Evolutionary conservation across 495 filamentous ascomycete genomes (phyloP).

Genomic region (Podospora sp.): DNA sequence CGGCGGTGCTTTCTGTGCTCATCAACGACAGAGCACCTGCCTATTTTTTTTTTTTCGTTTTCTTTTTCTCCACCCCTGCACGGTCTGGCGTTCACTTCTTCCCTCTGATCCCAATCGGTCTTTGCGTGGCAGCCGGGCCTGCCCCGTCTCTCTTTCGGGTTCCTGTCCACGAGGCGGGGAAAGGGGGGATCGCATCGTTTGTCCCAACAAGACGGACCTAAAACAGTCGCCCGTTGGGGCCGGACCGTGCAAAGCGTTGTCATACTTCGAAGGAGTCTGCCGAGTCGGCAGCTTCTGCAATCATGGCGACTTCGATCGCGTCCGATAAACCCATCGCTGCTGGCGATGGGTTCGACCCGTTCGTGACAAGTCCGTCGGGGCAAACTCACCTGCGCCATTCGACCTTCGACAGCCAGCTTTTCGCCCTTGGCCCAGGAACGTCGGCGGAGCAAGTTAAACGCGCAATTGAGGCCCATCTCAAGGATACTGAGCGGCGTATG

Average conservation of each 20-base stretch:
- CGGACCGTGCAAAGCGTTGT: neutral
- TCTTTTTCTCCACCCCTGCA: slow-evolving; percentile 6
- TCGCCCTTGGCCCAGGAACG: slow-evolving; percentile 71
- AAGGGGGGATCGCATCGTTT: slow-evolving; percentile 21
- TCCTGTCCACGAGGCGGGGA: slow-evolving; percentile 22
- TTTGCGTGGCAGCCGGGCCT: slow-evolving; percentile 21
- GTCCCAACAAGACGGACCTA: slow-evolving; percentile 13
- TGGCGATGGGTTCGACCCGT: slow-evolving; percentile 54
- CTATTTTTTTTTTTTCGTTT: slow-evolving; percentile 11
- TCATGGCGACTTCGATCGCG: slow-evolving; percentile 39
- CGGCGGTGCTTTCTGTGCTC: neutral
- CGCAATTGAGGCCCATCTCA: slow-evolving; percentile 85
- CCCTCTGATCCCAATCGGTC: neutral
- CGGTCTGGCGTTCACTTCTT: slow-evolving; percentile 7
- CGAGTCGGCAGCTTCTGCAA: slow-evolving; percentile 19
- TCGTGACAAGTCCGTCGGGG: slow-evolving; percentile 46
- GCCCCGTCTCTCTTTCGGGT: slow-evolving; percentile 19
- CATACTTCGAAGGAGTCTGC: slow-evolving; percentile 12
- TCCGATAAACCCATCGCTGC: slow-evolving; percentile 35
- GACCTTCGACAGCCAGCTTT: slow-evolving; percentile 74
- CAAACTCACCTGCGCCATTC: slow-evolving; percentile 70
- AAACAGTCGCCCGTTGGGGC: neutral
- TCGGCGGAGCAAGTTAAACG: slow-evolving; percentile 86
- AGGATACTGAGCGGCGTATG: slow-evolving; percentile 86
- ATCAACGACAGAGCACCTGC: slow-evolving; percentile 8